phyloP scores from a whole-genome alignment of 2,329 filamentous ascomycete genomes.

The Aotearoamyces nothofagi region DNA sequence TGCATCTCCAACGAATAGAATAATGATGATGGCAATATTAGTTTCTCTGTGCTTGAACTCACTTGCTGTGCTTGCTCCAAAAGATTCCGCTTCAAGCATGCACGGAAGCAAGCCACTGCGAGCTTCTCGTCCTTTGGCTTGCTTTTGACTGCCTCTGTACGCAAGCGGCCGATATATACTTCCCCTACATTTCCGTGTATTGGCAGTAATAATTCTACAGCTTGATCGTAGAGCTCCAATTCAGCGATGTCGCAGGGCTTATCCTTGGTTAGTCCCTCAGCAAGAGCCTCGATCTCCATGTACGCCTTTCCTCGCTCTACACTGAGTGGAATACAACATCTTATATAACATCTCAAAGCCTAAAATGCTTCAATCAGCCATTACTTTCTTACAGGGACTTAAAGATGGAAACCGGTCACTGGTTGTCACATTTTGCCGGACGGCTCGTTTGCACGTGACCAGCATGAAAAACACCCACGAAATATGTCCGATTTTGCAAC shows the following conservation, averaged over 20 bases:
- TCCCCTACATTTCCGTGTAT: conserved; percentile 11
- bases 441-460: too few relatives aligned
- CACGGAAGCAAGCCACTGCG: conserved; percentile 14
- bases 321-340: conserved; percentile 10
- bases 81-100: conserved; percentile 17
- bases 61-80: conserved; percentile 20
- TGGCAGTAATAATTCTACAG: conserved; percentile 11
- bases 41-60: too few relatives aligned
- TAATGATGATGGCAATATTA: too few relatives aligned
- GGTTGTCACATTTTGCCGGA: too few relatives aligned
- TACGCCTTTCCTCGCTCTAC: conserved; percentile 16
- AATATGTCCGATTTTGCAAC: too few relatives aligned
- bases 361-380: too few relatives aligned
- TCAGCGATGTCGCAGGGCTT: conserved; percentile 15
- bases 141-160: conserved; percentile 17
- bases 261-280: conserved; percentile 8
- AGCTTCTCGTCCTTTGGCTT: conserved; percentile 17
- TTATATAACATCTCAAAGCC: conserved; percentile 19
- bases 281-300: conserved; percentile 14
- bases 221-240: conserved; percentile 17
- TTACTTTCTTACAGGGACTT: too few relatives aligned
- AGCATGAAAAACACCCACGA: too few relatives aligned
- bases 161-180: conserved; percentile 16
- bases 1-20: background rate
- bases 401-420: too few relatives aligned